Evolutionary conservation across 768 basidiomycete species (phyloP).

Genomic region (Auricularia sp.): DNA sequence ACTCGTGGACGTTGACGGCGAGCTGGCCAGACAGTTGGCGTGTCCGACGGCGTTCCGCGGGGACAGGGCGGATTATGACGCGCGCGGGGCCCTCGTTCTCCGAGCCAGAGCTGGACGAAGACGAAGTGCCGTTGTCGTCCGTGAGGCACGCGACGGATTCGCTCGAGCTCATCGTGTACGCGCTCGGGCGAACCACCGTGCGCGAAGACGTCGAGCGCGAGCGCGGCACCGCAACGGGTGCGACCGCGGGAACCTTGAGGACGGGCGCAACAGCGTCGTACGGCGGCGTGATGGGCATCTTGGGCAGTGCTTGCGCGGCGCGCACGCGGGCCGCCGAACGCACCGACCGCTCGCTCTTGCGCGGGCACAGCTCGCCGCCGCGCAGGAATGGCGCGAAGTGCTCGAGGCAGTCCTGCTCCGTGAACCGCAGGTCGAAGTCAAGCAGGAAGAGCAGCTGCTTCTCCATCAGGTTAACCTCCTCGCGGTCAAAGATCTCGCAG

Average conservation of each 20-base stretch:
- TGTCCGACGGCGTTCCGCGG: constrained; percentile 18
- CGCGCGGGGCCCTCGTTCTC: constrained; percentile 36
- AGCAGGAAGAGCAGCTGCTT: constrained; percentile 87
- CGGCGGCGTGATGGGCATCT: constrained; percentile 31
- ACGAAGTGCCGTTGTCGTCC: constrained; percentile 52
- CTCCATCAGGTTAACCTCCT: constrained; percentile 93
- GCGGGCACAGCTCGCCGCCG: constrained; percentile 25
- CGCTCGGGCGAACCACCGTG: not conserved
- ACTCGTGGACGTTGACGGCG: not conserved
- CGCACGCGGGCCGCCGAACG: constrained; percentile 37
- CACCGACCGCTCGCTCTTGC: constrained; percentile 15
- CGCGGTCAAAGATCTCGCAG: constrained; percentile 60
- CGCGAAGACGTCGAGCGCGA: not conserved
- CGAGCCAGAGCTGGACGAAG: constrained; percentile 39
- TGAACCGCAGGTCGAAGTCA: constrained; percentile 86
- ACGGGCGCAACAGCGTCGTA: constrained; percentile 23
- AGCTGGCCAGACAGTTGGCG: not conserved
- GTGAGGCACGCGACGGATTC: constrained; percentile 49
- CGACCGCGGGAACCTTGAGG: constrained; percentile 1
- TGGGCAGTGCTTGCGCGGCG: constrained; percentile 41
- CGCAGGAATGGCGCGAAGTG: constrained; percentile 56
- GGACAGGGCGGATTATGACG: constrained; percentile 38
- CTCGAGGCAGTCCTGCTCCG: constrained; percentile 61
- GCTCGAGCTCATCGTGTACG: not conserved
- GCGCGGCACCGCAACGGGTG: not conserved